These are phyloP conservation scores for Chiua sp. DNA, from an alignment of 1,284 basidiomycete genomes.

Conservation along the genomic window DNA sequence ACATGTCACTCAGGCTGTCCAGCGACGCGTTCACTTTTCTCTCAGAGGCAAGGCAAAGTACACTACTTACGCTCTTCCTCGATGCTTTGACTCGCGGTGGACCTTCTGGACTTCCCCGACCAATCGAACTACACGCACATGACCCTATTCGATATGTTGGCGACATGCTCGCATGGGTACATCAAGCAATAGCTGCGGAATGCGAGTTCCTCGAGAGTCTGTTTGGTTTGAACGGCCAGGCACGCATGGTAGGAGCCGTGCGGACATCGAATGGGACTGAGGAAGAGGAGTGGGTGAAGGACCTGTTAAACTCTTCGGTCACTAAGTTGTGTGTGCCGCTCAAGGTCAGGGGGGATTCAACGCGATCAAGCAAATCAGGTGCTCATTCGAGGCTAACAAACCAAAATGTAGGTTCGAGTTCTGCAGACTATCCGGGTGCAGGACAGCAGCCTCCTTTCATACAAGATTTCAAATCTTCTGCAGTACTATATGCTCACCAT, in stretches of 20 bases:
- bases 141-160: conserved; percentile 96
- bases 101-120: conserved; percentile 86
- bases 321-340: conserved; percentile 88
- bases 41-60: conserved; percentile 81
- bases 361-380: not conserved
- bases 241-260: conserved; percentile 79
- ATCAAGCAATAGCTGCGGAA: conserved; percentile 94
- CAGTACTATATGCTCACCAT: conserved; percentile 96
- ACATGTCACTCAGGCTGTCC: conserved; percentile 1
- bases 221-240: conserved; percentile 63
- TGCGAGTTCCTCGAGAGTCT: conserved; percentile 90
- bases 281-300: conserved; percentile 81
- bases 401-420: conserved; percentile 68
- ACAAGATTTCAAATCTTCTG: conserved; percentile 92
- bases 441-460: conserved; percentile 90
- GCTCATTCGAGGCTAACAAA: not conserved
- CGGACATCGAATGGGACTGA: conserved; percentile 63
- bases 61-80: conserved; percentile 83
- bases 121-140: conserved; percentile 97
- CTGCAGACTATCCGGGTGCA: conserved; percentile 93
- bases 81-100: conserved; percentile 91
- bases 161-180: conserved; percentile 99
- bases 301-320: conserved; percentile 84
- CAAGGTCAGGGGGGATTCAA: conserved; percentile 55
- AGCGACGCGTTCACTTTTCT: conserved; percentile 84